Evolutionary conservation across 352 stramenopile genomes (phyloP).

Genomic region (Phytophthora pseudosyringae): DNA sequence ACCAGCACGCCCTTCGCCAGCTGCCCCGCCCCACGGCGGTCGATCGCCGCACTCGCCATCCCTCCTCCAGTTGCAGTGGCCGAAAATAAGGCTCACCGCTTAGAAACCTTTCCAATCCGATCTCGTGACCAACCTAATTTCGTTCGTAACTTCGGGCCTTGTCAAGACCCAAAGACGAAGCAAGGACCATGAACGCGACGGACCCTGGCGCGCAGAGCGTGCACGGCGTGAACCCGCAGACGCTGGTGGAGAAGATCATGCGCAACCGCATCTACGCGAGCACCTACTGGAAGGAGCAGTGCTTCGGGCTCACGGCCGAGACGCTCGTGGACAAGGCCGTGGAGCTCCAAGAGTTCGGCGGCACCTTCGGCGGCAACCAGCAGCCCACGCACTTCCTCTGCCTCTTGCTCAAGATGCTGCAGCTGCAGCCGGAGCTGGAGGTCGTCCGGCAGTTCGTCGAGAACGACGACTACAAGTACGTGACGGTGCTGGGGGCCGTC

Average conservation of each 20-base stretch:
- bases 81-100: neutral
- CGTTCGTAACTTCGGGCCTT: neutral
- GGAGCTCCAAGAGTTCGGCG: constrained; percentile 92
- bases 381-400: constrained; percentile 98
- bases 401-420: constrained; percentile 98
- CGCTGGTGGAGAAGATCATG: constrained; percentile 99
- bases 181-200: constrained; percentile 85
- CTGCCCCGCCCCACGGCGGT: constrained; percentile 41
- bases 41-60: constrained; percentile 59
- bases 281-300: constrained; percentile 98
- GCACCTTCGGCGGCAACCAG: constrained; percentile 94
- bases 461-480: constrained; percentile 99
- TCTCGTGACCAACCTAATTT: neutral
- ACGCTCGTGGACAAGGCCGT: constrained; percentile 97
- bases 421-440: constrained; percentile 97
- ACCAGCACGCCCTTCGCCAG: constrained; percentile 63
- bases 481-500: constrained; percentile 95
- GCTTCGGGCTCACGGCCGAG: constrained; percentile 96
- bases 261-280: constrained; percentile 96
- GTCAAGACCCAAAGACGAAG: neutral
- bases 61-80: neutral
- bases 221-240: constrained; percentile 97
- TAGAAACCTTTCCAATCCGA: constrained; percentile 5
- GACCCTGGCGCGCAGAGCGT: constrained; percentile 91
- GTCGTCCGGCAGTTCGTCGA: constrained; percentile 95